Conservation (phyloP, 495 filamentous ascomycete species). For the Parmelia sp. region DNA sequence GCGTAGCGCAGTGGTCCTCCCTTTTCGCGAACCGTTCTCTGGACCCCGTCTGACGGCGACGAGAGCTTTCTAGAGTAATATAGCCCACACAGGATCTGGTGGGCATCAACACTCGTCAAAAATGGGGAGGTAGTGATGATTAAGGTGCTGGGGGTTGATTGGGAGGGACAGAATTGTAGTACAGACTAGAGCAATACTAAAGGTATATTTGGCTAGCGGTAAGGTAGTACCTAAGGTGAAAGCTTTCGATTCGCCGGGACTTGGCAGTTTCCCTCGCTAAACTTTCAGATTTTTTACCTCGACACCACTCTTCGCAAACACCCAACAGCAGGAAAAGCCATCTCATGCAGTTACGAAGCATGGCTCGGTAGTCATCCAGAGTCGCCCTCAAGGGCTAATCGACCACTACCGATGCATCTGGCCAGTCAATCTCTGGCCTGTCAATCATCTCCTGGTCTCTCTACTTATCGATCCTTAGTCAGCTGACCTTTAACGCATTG, state of each 20-base stretch:
- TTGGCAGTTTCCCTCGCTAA: too few relatives aligned
- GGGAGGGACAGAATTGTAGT: too few relatives aligned
- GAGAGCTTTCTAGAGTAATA: not conserved
- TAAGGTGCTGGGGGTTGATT: not conserved
- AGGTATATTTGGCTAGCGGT: not conserved
- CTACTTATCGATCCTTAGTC: not conserved
- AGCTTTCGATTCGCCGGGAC: too few relatives aligned
- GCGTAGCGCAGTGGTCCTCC: not conserved
- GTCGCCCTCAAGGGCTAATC: not conserved
- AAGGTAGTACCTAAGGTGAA: too few relatives aligned
- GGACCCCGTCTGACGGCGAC: not conserved
- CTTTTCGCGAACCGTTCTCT: not conserved
- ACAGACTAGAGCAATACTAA: too few relatives aligned
- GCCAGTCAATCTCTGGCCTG: not conserved
- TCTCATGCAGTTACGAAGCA: not conserved
- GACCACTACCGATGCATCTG: not conserved
- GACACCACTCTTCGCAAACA: not conserved
- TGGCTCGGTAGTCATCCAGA: too few relatives aligned
- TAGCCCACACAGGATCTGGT: not conserved
- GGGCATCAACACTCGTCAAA: not conserved
- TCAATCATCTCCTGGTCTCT: not conserved
- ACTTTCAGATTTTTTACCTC: too few relatives aligned
- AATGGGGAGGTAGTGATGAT: not conserved
- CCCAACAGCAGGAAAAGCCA: not conserved
- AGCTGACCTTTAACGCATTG: not conserved